A percentile compares a stretch with the other conserved stretches of the same genome.
phyloP scores from a whole-genome alignment of 164 flowering plant species.

The Nymphaea colorata region DNA sequence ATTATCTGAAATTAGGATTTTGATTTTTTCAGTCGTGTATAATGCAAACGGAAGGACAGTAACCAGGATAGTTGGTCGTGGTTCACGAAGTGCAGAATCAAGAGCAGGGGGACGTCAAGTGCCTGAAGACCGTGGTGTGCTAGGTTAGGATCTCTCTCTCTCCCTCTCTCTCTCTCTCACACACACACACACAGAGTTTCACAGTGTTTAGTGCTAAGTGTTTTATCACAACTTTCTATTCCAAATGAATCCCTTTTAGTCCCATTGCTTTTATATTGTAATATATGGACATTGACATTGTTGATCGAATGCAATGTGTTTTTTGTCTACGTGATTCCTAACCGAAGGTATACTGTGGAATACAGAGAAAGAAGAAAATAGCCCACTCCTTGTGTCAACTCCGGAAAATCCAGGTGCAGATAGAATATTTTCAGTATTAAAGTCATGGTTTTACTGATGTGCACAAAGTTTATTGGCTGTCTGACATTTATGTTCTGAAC shows the following conservation, averaged over 20 bases:
- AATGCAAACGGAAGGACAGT: neutral
- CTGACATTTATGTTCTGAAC: neutral
- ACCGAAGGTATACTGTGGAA: neutral
- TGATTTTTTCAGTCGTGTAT: neutral
- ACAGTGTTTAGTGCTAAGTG: no score
- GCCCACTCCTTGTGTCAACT: neutral
- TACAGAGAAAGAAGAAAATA: neutral
- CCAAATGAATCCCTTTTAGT: no score
- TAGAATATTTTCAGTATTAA: no score
- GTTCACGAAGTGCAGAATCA: neutral
- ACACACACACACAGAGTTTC: no score
- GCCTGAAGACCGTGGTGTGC: neutral
- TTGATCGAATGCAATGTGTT: no score
- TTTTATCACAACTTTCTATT: no score
- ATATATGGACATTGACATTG: no score
- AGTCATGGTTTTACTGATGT: neutral
- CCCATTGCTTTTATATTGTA: no score
- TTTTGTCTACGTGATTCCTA: neutral
- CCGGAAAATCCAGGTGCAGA: neutral
- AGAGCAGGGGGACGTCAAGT: neutral
- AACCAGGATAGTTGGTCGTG: neutral
- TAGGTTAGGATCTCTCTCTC: neutral
- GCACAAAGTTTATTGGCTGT: neutral
- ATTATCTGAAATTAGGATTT: neutral
- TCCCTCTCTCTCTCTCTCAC: no score